phyloP scores from a whole-genome alignment of 192 early-diverging fungal genomes.

The Pecoramyces ruminantium region DNA sequence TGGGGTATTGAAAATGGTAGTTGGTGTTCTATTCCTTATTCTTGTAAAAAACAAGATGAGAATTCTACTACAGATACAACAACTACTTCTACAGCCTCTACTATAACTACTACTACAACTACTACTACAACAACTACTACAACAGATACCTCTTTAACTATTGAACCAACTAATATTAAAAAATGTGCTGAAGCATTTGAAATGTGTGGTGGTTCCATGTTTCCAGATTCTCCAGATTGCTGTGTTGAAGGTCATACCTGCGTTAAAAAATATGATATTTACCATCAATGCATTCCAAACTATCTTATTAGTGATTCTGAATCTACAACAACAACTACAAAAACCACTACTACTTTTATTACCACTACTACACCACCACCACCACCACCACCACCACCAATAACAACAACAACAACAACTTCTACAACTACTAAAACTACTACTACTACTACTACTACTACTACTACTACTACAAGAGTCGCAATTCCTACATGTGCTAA shows the following conservation, averaged over 20 bases:
- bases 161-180: not conserved
- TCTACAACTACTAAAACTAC: no score
- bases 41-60: not conserved
- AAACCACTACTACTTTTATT: no score
- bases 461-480: not conserved
- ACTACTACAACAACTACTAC: not conserved
- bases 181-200: not conserved
- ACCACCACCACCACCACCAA: no score
- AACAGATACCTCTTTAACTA: not conserved
- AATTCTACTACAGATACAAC: no score
- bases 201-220: no score
- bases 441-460: no score
- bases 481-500: not conserved
- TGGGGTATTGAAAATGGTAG: not conserved
- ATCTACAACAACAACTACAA: no score
- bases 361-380: no score
- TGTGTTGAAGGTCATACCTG: no score
- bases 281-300: not conserved
- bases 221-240: no score
- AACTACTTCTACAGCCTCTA: not conserved
- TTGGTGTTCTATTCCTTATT: not conserved
- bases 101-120: not conserved
- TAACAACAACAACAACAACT: no score
- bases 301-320: no score
- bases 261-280: not conserved